phyloP scores from a whole-genome alignment of 2,329 filamentous ascomycete genomes.

The Coniochaeta hoffmannii region DNA sequence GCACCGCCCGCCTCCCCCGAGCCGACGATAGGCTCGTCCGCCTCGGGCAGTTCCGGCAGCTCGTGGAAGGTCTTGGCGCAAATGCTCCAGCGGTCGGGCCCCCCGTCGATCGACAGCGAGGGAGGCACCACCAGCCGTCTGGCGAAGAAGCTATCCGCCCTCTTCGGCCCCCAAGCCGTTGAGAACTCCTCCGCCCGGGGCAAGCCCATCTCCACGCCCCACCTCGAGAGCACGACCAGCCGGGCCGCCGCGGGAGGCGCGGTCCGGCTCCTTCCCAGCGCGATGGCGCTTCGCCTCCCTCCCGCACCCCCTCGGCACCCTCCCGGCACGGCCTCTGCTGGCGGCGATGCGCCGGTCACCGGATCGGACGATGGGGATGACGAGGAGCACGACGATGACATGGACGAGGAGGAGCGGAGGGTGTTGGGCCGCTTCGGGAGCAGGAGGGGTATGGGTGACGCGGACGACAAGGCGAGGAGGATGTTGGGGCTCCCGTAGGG shows the following conservation, averaged over 20 bases:
- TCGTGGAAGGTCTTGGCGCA: not conserved
- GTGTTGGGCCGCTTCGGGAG: not conserved
- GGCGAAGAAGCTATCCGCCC: not conserved
- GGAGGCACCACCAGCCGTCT: not conserved
- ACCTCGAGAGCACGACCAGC: not conserved
- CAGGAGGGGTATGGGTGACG: not conserved
- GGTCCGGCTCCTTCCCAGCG: not conserved
- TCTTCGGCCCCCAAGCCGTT: not conserved
- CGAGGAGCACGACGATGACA: not conserved
- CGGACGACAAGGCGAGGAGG: not conserved
- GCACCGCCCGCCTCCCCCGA: not conserved
- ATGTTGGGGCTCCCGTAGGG: not conserved
- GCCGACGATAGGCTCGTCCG: constrained; percentile 1
- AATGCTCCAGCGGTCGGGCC: not conserved
- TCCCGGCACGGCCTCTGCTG: not conserved
- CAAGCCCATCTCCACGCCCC: not conserved
- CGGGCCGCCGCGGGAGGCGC: too few species aligned
- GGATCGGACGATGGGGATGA: not conserved
- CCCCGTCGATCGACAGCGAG: not conserved
- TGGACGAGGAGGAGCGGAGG: not conserved
- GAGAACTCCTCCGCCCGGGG: not conserved
- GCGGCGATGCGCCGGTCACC: not conserved
- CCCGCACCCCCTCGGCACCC: not conserved
- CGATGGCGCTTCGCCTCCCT: not conserved
- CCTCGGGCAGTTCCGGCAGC: not conserved